Evolutionary conservation across 768 basidiomycete species (phyloP), one percentile per base, ranked within the genome.

Genomic region (Hericium alpestre): DNA sequence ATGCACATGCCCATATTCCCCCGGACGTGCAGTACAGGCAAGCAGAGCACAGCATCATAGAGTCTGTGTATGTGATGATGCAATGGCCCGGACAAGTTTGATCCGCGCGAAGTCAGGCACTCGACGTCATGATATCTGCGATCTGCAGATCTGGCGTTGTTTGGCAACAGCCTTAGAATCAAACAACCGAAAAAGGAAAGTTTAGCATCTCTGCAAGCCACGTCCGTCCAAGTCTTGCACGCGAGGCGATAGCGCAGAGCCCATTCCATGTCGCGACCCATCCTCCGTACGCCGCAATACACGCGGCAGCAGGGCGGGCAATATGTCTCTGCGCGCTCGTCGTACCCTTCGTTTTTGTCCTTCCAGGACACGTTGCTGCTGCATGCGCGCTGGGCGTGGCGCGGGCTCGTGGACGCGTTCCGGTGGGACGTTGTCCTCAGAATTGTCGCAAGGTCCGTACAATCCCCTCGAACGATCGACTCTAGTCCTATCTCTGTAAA

Each of bases 291-390:
- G 4, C 54, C 41, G 8, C 40, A 22, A 27, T 53, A 37, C 38
- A 5, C 51, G 18, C 0, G 12, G 18, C 54, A 9, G 20, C 16
- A 4, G 43, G n/a, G 16, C n/a, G 11, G 10, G 37, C 55, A 39
- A 32, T 55, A 27, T 15, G 23, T 37, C 23, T 60, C 63, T 41
- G 49, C 84, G 18, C 74, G 85, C 39, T 67, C 77, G 3, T 68
- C 76, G 2, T 91, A 90, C 69, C 88, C 90, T 0, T 67, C 74
- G 12, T 91, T 90, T 68, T 75, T 90, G 7, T 77, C 87, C 1
- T 60, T 86, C 3, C 74, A 74, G 13, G 79, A 86, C 23, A 83
- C 87, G 0, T 65, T 80, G 16, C 66, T 71, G 64, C 71, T 89
- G 3, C 88, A 90, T 63, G 58, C 80, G 10, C 73, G 68, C 53